phyloP scores from a whole-genome alignment of 78 protist genomes.

The Chrysochromulina tobinii region DNA sequence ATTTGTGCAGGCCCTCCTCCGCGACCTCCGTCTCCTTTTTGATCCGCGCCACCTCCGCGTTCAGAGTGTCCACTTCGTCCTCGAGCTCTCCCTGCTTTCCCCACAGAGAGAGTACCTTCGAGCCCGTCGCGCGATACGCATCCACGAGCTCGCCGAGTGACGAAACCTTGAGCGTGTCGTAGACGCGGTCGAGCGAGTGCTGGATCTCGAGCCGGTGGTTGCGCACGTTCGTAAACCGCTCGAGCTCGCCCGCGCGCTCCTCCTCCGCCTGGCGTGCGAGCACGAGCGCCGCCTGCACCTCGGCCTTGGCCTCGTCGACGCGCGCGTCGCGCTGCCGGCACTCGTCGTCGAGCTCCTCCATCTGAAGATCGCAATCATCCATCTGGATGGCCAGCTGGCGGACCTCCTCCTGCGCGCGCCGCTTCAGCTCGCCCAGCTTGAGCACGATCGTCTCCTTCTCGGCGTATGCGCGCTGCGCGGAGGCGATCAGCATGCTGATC shows the following conservation, averaged over 20 bases:
- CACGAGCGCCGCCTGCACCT: not conserved
- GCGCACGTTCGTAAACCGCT: not conserved
- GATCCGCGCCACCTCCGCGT: not conserved
- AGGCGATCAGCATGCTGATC: not conserved
- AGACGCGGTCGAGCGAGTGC: not conserved
- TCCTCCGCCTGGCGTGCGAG: not conserved
- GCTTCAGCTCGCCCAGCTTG: not conserved
- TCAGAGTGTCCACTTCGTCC: not conserved
- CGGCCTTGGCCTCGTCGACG: not conserved
- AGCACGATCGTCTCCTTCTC: not conserved
- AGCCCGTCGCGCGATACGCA: not conserved
- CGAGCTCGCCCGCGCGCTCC: not conserved
- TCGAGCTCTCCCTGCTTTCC: not conserved
- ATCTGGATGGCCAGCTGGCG: not conserved
- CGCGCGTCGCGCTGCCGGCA: not conserved
- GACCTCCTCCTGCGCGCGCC: not conserved
- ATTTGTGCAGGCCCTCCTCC: no score
- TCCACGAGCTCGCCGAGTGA: not conserved
- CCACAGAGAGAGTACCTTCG: not conserved
- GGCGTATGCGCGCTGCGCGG: slow-evolving; percentile 21
- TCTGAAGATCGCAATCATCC: not conserved
- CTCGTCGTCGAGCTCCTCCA: not conserved
- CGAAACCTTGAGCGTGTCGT: not conserved
- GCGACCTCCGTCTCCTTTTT: not conserved
- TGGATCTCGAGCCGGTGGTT: not conserved